Evolutionary conservation across 208 protist species (phyloP), one percentile per base, ranked within the genome.

Genomic region (Crithidia sp.): DNA sequence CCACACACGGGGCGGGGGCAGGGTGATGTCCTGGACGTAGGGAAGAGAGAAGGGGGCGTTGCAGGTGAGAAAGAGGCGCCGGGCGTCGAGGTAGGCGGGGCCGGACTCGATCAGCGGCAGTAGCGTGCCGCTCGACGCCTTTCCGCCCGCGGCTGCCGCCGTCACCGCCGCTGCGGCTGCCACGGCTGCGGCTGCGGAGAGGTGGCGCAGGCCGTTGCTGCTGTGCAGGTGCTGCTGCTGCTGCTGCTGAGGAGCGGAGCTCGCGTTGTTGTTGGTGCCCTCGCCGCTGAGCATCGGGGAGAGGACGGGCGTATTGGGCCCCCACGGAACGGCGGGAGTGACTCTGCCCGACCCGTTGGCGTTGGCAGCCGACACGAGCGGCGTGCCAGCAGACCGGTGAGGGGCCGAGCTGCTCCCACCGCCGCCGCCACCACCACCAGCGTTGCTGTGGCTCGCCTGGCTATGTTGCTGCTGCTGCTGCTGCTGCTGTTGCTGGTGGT

Each of bases 11-110:
- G 52, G 67, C 61, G 67, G 63, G 17, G 67, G 70, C 8, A 86
- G 57, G 13, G 83, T 77, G 53, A 81, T 82, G 59, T 92, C 81
- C 67, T 93, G 81, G 61, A 91, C 84, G 73, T 89, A 93, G 2
- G 90, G 84, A 43, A 95, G 63, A 16, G 84, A 82, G 72, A 92
- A 95, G n/a, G 90, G 90, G 39, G 90, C 87, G 64, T 82, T 93
- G 63, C 82, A 82, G 6, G 79, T 81, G 17, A 81, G 64, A 61
- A 95, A 95, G 58, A 93, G 77, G 7, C 74, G 81, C 9, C 76
- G 81, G 36, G 87, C 75, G 60, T 82, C 65, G 41, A 82, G 28
- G 60, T 86, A 84, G 45, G 60, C 74, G 2, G 74, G 49, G 5
- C 17, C 67, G 6, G 67, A 69, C 36, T 52, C 54, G 1, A 55